phyloP scores from a whole-genome alignment of 306 rosid species.

The Canavalia ensiformis region DNA sequence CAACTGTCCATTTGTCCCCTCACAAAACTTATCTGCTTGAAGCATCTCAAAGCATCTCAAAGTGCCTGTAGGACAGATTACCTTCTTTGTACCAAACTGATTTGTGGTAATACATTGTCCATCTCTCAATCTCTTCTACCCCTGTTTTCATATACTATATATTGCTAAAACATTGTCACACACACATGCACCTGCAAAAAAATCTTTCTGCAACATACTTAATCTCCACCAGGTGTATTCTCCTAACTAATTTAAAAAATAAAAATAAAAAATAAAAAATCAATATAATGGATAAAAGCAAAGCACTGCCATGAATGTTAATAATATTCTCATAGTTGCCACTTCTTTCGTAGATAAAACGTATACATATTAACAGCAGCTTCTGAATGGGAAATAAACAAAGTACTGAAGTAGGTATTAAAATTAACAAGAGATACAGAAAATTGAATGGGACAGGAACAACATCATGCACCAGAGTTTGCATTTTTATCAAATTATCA shows the following conservation, averaged over 20 bases:
- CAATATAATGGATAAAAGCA: constrained; percentile 4
- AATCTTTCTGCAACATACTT: background rate
- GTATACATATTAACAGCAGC: background rate
- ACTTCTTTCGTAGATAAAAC: background rate
- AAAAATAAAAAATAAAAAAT: background rate
- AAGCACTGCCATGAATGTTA: background rate
- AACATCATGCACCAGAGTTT: background rate
- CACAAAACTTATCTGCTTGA: background rate
- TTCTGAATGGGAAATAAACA: constrained; percentile 1
- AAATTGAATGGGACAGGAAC: background rate
- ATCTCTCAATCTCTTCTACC: constrained; percentile 3
- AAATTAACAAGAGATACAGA: constrained; percentile 5
- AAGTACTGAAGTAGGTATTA: background rate
- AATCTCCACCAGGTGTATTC: background rate
- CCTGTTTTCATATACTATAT: constrained; percentile 21
- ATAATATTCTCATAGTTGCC: background rate
- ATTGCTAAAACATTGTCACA: constrained; percentile 6
- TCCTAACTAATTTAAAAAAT: constrained; percentile 16
- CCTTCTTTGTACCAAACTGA: constrained; percentile 24
- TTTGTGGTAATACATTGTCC: background rate
- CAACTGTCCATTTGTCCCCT: constrained; percentile 10
- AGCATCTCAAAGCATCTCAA: constrained; percentile 22
- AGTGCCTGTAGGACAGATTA: background rate
- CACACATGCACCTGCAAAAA: background rate
- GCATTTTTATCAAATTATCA: background rate